These are phyloP conservation scores for Asterochloris sp. DNA, from an alignment of 139 green algal species.

Conservation along the genomic window DNA sequence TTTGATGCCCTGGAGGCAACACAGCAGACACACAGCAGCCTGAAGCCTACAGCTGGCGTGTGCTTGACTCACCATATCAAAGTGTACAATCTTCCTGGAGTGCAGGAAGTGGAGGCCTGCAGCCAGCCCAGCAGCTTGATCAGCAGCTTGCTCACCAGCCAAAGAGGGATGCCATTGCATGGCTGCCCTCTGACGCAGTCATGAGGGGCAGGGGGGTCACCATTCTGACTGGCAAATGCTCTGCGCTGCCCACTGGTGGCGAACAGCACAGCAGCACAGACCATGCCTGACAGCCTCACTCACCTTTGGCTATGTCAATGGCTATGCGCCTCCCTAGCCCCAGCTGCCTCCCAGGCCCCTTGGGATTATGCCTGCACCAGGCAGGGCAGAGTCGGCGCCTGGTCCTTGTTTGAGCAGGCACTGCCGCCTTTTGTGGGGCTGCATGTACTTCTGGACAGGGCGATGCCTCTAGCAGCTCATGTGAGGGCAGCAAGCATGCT, in stretches of 20 bases:
- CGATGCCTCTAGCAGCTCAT: neutral
- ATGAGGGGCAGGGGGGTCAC: too few relatives aligned
- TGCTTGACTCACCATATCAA: neutral
- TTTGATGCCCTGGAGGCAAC: too few relatives aligned
- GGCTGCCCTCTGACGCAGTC: too few relatives aligned
- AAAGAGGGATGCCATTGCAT: too few relatives aligned
- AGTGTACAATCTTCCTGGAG: slow-evolving; percentile 23
- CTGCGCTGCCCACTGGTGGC: too few relatives aligned
- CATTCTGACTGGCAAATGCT: too few relatives aligned
- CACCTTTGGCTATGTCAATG: slow-evolving; percentile 5
- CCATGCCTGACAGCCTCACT: too few relatives aligned
- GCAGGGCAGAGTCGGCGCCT: neutral
- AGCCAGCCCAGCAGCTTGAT: neutral
- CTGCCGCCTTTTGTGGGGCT: too few relatives aligned
- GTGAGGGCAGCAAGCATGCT: neutral
- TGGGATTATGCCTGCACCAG: neutral
- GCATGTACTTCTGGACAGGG: too few relatives aligned
- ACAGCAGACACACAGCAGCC: neutral
- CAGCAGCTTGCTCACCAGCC: too few relatives aligned
- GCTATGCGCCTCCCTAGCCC: slow-evolving; percentile 9
- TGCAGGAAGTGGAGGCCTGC: slow-evolving; percentile 30
- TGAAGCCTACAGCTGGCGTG: neutral
- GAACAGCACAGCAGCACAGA: too few relatives aligned
- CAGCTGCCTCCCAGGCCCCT: neutral
- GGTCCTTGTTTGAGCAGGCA: too few relatives aligned